Evolutionary conservation across 305 asterid species (phyloP).

Genomic region (Fraxinus ornus): DNA sequence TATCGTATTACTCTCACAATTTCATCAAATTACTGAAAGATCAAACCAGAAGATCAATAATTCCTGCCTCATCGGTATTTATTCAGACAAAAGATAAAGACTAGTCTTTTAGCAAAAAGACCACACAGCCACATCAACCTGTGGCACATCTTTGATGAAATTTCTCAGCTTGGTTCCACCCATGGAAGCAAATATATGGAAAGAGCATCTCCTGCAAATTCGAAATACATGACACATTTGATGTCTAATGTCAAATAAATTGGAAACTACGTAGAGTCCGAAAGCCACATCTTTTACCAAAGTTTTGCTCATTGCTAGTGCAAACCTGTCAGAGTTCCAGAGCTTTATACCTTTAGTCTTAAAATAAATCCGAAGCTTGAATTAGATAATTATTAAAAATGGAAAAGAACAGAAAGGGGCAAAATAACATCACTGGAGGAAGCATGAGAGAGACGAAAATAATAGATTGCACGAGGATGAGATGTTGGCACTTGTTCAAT

Average conservation of each 20-base stretch:
- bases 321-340: neutral
- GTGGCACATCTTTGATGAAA: slow-evolving; percentile 24
- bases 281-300: neutral
- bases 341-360: neutral
- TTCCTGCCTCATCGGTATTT: slow-evolving; percentile 23
- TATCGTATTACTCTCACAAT: slow-evolving; percentile 15
- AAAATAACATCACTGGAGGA: neutral
- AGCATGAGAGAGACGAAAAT: neutral
- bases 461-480: neutral
- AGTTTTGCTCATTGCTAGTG: neutral
- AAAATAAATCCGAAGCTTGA: neutral
- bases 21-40: slow-evolving; percentile 31
- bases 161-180: slow-evolving; percentile 26
- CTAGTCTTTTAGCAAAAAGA: slow-evolving; percentile 12
- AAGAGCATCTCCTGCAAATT: slow-evolving; percentile 34
- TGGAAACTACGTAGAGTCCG: neutral
- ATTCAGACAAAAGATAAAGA: slow-evolving; percentile 16
- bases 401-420: neutral
- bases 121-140: slow-evolving; percentile 20
- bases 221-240: slow-evolving; percentile 17
- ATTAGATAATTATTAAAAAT: neutral
- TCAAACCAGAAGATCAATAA: slow-evolving; percentile 23
- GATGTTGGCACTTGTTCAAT: neutral
- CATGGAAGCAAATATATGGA: slow-evolving; percentile 25
- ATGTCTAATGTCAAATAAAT: neutral